Percentiles rank a stretch among this genome's conserved stretches.
These are phyloP conservation scores for Hysterangium stoloniferum DNA, from an alignment of 768 basidiomycete species.

Conservation along the genomic window DNA sequence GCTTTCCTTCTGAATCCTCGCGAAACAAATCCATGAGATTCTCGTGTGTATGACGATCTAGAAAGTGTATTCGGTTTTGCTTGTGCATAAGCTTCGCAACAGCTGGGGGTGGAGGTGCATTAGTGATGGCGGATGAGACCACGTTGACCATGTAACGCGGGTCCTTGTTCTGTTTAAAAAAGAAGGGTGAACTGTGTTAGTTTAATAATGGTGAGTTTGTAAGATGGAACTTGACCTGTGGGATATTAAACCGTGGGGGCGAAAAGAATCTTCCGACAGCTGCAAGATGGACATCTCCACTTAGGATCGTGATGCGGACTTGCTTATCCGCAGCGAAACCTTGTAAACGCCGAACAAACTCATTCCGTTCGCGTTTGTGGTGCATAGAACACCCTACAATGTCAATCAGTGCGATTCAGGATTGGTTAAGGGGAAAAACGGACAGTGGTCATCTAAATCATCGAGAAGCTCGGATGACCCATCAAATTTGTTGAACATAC, in stretches of 20 bases:
- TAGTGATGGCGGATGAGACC: constrained; percentile 15
- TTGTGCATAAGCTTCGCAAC: constrained; percentile 14
- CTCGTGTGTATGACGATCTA: constrained; percentile 13
- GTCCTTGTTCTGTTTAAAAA: constrained; percentile 15
- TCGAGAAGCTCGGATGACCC: constrained; percentile 13
- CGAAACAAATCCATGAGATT: constrained; percentile 14
- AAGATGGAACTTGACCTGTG: constrained; percentile 8
- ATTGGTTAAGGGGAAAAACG: neutral
- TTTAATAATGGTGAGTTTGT: neutral
- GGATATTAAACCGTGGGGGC: constrained; percentile 11
- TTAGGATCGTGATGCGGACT: constrained; percentile 32
- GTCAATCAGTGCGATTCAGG: neutral
- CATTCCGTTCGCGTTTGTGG: constrained; percentile 36
- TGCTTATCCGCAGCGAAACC: constrained; percentile 27
- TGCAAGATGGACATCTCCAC: constrained; percentile 34
- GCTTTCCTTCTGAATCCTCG: constrained; percentile 14
- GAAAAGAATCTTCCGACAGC: constrained; percentile 22
- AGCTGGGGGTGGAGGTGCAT: constrained; percentile 12
- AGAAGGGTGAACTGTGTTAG: neutral
- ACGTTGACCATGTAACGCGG: constrained; percentile 15
- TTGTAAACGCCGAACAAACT: constrained; percentile 29
- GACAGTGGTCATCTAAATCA: constrained; percentile 15
- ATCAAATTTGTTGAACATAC: constrained; percentile 15
- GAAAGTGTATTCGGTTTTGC: constrained; percentile 11
- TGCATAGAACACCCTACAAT: constrained; percentile 12